phyloP scores from a whole-genome alignment of 805 yeast genomes.

The Spathaspora arborariae region DNA sequence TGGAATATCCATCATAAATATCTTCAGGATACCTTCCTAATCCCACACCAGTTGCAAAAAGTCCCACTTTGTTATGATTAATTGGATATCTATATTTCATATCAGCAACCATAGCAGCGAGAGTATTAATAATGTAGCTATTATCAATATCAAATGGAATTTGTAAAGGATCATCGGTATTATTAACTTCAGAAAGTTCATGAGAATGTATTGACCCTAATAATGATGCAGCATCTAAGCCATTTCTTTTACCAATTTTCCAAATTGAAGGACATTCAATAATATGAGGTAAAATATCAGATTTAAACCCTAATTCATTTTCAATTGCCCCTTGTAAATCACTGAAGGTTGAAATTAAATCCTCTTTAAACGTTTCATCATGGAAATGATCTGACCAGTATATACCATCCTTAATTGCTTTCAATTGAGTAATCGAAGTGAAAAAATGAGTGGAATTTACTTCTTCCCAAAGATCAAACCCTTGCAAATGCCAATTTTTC shows the following conservation, averaged over 20 bases:
- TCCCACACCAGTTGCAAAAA: slow-evolving; percentile 50
- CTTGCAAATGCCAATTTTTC: slow-evolving; percentile 55
- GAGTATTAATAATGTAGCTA: slow-evolving; percentile 55
- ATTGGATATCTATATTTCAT: slow-evolving; percentile 78
- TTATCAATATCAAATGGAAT: slow-evolving; percentile 66
- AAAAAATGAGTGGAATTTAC: slow-evolving; percentile 71
- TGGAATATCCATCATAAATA: slow-evolving; percentile 70
- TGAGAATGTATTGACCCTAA: slow-evolving; percentile 50
- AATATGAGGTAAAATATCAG: slow-evolving; percentile 44
- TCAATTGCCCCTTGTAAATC: slow-evolving; percentile 37
- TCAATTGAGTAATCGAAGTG: slow-evolving; percentile 70
- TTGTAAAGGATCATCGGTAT: slow-evolving; percentile 15
- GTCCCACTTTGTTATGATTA: slow-evolving; percentile 48
- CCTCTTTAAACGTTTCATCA: slow-evolving; percentile 22
- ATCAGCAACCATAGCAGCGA: slow-evolving; percentile 56
- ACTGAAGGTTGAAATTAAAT: slow-evolving; percentile 26
- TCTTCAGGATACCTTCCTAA: slow-evolving; percentile 95
- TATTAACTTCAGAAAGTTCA: slow-evolving; percentile 25
- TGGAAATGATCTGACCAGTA: slow-evolving; percentile 24
- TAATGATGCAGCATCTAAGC: slow-evolving; percentile 76
- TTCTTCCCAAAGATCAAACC: slow-evolving; percentile 97
- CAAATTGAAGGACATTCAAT: slow-evolving; percentile 62
- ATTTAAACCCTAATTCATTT: slow-evolving; percentile 37
- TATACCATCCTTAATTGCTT: slow-evolving; percentile 49
- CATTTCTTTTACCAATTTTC: slow-evolving; percentile 47